Conservation (phyloP, 2,329 filamentous ascomycete species). For the Arthrobotrys conoides region DNA sequence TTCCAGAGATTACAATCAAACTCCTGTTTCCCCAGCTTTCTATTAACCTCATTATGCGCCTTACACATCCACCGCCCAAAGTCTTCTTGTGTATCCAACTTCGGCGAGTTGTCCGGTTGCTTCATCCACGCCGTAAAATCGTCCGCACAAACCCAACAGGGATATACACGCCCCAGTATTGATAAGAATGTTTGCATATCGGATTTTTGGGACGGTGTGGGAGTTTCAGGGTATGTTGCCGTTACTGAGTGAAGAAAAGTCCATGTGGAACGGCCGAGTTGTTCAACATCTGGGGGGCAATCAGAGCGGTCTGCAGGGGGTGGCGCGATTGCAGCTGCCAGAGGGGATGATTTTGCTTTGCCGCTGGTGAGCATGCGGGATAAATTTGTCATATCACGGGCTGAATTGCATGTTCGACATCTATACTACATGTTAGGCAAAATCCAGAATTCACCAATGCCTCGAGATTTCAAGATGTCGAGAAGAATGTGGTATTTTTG, state of each 20-base stretch:
- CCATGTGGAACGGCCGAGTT: constrained; percentile 89
- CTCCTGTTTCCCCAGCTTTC: constrained; percentile 87
- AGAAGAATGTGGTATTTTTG: constrained; percentile 13
- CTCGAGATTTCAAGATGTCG: neutral
- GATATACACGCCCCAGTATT: constrained; percentile 88
- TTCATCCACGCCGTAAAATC: constrained; percentile 89
- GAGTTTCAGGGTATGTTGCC: constrained; percentile 82
- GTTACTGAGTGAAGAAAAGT: constrained; percentile 93
- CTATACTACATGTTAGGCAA: constrained; percentile 67
- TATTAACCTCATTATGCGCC: constrained; percentile 88
- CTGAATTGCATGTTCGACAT: constrained; percentile 79
- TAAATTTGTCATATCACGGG: constrained; percentile 74
- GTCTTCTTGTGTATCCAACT: constrained; percentile 74
- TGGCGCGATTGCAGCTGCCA: constrained; percentile 11
- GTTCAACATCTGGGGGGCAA: constrained; percentile 85
- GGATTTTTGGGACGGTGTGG: constrained; percentile 78
- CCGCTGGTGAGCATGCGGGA: constrained; percentile 70
- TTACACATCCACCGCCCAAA: constrained; percentile 87
- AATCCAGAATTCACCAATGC: too few species aligned
- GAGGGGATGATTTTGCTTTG: constrained; percentile 68
- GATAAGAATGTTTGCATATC: constrained; percentile 84
- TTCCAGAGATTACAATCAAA: constrained; percentile 93
- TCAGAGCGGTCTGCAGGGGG: constrained; percentile 51
- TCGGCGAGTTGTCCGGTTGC: constrained; percentile 73
- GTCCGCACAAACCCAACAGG: constrained; percentile 94